Conservation (phyloP, 129 eudicot species). For the Scalesia atractyloides region DNA sequence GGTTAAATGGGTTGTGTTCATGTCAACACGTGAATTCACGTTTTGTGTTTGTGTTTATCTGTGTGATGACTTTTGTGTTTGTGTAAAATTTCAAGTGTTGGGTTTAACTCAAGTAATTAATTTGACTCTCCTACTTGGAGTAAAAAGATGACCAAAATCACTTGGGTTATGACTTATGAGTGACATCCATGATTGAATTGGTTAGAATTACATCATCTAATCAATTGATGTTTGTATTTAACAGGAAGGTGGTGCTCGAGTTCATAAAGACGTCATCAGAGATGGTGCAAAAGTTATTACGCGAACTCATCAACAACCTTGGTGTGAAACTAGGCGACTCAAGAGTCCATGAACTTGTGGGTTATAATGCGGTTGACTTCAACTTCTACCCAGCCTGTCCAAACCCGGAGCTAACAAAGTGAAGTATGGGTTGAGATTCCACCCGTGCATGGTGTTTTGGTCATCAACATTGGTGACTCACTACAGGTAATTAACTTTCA, state of each 20-base stretch:
- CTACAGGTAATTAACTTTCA: conserved; percentile 31
- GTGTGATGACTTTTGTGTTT: too few species aligned
- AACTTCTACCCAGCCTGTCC: conserved; percentile 51
- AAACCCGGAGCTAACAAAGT: conserved; percentile 40
- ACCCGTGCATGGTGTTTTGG: conserved; percentile 42
- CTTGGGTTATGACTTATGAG: too few species aligned
- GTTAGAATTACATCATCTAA: too few species aligned
- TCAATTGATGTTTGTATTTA: background rate
- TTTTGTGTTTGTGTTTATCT: too few species aligned
- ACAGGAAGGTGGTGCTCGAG: conserved; percentile 20
- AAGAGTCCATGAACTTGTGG: conserved; percentile 22
- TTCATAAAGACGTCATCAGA: conserved; percentile 32
- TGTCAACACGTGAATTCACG: too few species aligned
- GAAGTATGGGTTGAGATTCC: conserved; percentile 43
- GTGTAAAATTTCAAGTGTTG: too few species aligned
- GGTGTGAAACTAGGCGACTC: conserved; percentile 34
- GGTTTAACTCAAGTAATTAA: too few species aligned
- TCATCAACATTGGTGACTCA: conserved; percentile 19
- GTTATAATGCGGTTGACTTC: conserved; percentile 35
- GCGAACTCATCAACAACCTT: conserved; percentile 27
- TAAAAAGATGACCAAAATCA: too few species aligned
- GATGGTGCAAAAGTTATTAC: conserved; percentile 39
- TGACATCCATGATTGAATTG: too few species aligned
- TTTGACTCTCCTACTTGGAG: too few species aligned
- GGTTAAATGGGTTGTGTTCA: too few species aligned